phyloP scores from a whole-genome alignment of 2,329 filamentous ascomycete species.

The Trichoderma hamatum region DNA sequence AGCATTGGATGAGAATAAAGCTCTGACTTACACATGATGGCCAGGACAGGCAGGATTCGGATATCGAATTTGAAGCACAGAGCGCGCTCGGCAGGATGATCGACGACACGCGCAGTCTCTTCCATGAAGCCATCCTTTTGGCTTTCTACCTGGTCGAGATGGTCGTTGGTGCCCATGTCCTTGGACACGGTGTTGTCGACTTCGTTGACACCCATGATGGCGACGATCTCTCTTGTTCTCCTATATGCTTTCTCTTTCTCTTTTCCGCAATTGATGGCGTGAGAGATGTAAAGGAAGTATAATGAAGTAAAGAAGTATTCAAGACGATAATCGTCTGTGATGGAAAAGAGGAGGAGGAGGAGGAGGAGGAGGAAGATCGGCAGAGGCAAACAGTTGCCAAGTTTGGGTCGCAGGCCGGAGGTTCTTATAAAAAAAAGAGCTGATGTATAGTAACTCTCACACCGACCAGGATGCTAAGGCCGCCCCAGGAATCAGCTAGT shows the following conservation, averaged over 20 bases:
- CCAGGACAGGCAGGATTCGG: slow-evolving; percentile 56
- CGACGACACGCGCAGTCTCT: slow-evolving; percentile 38
- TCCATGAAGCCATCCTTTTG: slow-evolving; percentile 27
- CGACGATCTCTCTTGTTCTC: neutral
- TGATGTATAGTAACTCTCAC: neutral
- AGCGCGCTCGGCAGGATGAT: slow-evolving; percentile 51
- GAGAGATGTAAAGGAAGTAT: neutral
- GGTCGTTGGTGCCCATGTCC: slow-evolving; percentile 15
- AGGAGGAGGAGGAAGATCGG: neutral
- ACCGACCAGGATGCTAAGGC: slow-evolving; percentile 9
- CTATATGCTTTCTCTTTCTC: neutral
- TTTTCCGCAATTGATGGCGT: neutral
- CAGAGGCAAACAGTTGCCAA: neutral
- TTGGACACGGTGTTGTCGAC: slow-evolving; percentile 23
- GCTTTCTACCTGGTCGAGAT: slow-evolving; percentile 28
- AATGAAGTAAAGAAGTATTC: neutral
- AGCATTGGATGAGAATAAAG: neutral
- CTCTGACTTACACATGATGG: slow-evolving; percentile 51
- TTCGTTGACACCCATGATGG: slow-evolving; percentile 22
- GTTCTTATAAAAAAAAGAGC: slow-evolving; percentile 8
- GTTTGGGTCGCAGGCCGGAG: slow-evolving; percentile 12
- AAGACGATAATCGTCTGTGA: neutral
- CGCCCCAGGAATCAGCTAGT: neutral
- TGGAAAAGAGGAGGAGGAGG: neutral
- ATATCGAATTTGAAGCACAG: slow-evolving; percentile 60